Percentiles rank a stretch among this genome's conserved stretches.
phyloP scores from a whole-genome alignment of 2,329 filamentous ascomycete genomes.

The Trichoderma hamatum region DNA sequence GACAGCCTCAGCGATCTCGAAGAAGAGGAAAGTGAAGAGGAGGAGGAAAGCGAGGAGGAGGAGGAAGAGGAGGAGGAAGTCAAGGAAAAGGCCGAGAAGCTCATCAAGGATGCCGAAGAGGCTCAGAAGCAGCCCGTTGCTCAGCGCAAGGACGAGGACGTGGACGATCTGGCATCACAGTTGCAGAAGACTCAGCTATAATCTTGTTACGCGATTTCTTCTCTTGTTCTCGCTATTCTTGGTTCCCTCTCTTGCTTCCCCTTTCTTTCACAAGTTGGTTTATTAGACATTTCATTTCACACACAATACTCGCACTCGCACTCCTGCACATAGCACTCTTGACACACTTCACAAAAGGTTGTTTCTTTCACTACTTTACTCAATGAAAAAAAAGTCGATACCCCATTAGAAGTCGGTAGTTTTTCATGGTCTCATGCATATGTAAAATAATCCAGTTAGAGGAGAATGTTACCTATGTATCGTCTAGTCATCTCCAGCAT shows the following conservation, averaged over 20 bases:
- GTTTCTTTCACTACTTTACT: constrained; percentile 25
- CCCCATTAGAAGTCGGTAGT: constrained; percentile 30
- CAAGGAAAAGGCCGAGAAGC: constrained; percentile 69
- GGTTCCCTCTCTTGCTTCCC: not conserved
- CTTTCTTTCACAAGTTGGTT: not conserved
- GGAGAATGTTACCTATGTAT: not conserved
- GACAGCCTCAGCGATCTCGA: constrained; percentile 87
- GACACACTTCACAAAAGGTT: not conserved
- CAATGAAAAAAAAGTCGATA: constrained; percentile 37
- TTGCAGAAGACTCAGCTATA: constrained; percentile 71
- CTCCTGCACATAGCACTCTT: constrained; percentile 5
- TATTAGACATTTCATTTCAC: constrained; percentile 23
- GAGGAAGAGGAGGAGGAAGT: constrained; percentile 68
- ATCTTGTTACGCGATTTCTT: not conserved
- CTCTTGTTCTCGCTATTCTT: not conserved
- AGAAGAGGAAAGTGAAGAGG: constrained; percentile 72
- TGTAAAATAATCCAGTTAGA: constrained; percentile 17
- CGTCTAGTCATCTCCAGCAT: not conserved
- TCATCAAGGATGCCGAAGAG: constrained; percentile 69
- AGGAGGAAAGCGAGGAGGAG: constrained; percentile 68
- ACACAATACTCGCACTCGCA: not conserved
- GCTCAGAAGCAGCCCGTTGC: constrained; percentile 75
- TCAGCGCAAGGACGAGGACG: constrained; percentile 71
- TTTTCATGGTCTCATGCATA: constrained; percentile 20
- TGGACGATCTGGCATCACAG: constrained; percentile 77